A percentile compares a stretch with the other conserved stretches of the same genome.
Evolutionary conservation across 2,329 filamentous ascomycete genomes (phyloP).

Genomic region (Cladobotryum mycophilum): DNA sequence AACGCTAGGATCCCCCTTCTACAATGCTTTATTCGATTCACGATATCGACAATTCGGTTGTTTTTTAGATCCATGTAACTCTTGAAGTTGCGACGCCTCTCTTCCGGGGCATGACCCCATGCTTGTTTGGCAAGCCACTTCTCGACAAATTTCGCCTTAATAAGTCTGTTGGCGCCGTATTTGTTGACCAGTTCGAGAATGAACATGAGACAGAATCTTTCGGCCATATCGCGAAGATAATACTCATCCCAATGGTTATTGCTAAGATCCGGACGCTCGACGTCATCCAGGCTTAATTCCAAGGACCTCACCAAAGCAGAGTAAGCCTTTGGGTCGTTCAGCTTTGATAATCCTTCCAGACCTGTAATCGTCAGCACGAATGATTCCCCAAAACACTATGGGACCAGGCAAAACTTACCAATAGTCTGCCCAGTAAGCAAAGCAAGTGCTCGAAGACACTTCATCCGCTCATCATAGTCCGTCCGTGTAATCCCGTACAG

Average conservation of each 20-base stretch:
- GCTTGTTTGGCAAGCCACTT: conserved; percentile 69
- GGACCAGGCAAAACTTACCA: conserved; percentile 15
- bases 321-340: conserved; percentile 47
- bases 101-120: conserved; percentile 53
- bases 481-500: conserved; percentile 53
- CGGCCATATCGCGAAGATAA: conserved; percentile 53
- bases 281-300: conserved; percentile 48
- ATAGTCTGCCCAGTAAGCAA: conserved; percentile 43
- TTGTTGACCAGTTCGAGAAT: conserved; percentile 53
- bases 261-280: conserved; percentile 44
- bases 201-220: conserved; percentile 55
- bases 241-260: conserved; percentile 58
- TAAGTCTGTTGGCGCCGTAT: conserved; percentile 49
- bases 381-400: not conserved
- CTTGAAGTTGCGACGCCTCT: conserved; percentile 48
- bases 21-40: conserved; percentile 42
- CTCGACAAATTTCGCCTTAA: conserved; percentile 60
- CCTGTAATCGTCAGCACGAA: conserved; percentile 23
- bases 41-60: conserved; percentile 49
- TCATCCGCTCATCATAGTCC: conserved; percentile 54
- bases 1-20: conserved; percentile 46
- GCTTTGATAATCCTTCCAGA: conserved; percentile 34
- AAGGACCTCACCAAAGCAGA: conserved; percentile 55
- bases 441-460: conserved; percentile 49
- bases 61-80: conserved; percentile 43